Conservation (phyloP, 495 filamentous ascomycete species). For the Podospora conica region DNA sequence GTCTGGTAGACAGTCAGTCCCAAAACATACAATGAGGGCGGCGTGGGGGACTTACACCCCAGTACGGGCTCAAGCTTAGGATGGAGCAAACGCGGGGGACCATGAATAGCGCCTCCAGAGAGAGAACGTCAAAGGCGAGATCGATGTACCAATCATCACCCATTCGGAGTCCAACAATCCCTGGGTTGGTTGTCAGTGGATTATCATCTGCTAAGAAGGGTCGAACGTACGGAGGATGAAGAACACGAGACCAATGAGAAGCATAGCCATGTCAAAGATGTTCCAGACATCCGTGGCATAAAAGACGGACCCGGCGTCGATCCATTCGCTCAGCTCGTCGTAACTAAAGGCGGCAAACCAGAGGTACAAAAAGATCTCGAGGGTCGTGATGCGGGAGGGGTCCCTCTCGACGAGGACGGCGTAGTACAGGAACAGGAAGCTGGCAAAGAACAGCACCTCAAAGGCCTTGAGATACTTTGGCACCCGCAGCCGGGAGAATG, state of each 20-base stretch:
- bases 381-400: slow-evolving; percentile 39
- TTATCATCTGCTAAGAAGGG: neutral
- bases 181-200: slow-evolving; percentile 31
- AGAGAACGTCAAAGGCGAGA: slow-evolving; percentile 78
- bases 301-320: slow-evolving; percentile 76
- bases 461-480: slow-evolving; percentile 90
- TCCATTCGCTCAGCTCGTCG: slow-evolving; percentile 76
- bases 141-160: slow-evolving; percentile 59
- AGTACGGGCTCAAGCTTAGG: slow-evolving; percentile 83
- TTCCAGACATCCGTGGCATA: slow-evolving; percentile 86
- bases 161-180: slow-evolving; percentile 64
- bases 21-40: neutral
- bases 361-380: slow-evolving; percentile 53
- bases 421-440: slow-evolving; percentile 80
- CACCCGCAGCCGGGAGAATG: slow-evolving; percentile 76
- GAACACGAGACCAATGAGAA: slow-evolving; percentile 71
- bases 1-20: slow-evolving; percentile 18
- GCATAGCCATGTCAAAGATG: slow-evolving; percentile 81
- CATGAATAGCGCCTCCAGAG: slow-evolving; percentile 83
- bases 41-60: slow-evolving; percentile 47
- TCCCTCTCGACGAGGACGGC: slow-evolving; percentile 63
- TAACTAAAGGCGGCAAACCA: slow-evolving; percentile 83
- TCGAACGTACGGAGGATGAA: slow-evolving; percentile 60
- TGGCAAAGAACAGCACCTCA: slow-evolving; percentile 78
- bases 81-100: slow-evolving; percentile 87